Evolutionary conservation across 148 eudicot species (phyloP).

Genomic region (Arbutus unedo): DNA sequence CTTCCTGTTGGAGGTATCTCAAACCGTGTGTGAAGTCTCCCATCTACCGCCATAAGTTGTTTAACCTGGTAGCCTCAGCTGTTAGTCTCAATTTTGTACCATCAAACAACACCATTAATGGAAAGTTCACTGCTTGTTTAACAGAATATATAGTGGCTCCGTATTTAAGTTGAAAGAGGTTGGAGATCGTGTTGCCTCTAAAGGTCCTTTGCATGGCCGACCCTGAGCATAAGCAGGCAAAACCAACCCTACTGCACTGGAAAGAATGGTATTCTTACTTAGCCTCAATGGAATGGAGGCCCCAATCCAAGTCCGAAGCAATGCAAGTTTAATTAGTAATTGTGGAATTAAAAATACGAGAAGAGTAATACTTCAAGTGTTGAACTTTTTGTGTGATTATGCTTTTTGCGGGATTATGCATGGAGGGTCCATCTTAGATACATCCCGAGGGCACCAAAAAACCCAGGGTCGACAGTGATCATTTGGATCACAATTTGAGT

Average conservation of each 20-base stretch:
- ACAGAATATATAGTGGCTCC: background rate
- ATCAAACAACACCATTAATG: background rate
- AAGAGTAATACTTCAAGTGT: background rate
- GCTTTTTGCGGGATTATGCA: too few species aligned
- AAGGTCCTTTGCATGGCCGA: background rate
- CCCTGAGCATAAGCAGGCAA: background rate
- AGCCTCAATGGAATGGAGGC: background rate
- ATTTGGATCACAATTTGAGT: background rate
- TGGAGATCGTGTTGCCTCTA: background rate
- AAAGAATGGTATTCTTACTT: too few species aligned
- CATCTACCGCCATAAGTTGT: conserved; percentile 73
- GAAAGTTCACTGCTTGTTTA: background rate
- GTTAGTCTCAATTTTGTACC: conserved; percentile 15
- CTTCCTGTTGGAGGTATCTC: conserved; percentile 69
- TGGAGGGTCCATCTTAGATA: too few species aligned
- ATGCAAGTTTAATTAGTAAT: background rate
- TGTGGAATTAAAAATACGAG: background rate
- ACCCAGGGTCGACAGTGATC: background rate
- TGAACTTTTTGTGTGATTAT: too few species aligned
- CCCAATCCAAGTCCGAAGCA: background rate
- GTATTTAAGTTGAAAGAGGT: background rate
- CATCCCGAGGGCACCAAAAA: too few species aligned
- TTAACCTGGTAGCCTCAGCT: conserved; percentile 46
- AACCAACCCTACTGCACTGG: background rate
- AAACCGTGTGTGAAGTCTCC: conserved; percentile 61